phyloP scores from a whole-genome alignment of 768 basidiomycete genomes.

The Pisolithus sp. region DNA sequence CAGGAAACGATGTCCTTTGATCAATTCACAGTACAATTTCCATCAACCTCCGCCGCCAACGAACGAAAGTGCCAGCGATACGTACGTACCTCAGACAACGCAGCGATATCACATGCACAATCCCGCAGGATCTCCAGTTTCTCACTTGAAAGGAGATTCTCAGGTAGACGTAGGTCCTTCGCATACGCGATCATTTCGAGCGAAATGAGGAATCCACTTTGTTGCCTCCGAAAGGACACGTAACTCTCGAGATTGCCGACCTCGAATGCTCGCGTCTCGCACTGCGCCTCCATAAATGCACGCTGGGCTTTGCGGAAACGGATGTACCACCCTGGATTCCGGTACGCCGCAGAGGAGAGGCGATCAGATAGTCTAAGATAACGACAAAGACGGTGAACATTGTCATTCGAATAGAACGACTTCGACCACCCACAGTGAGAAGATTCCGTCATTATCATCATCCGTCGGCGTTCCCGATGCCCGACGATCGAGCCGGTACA shows the following conservation, averaged over 20 bases:
- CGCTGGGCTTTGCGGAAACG: conserved; percentile 35
- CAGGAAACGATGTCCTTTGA: conserved; percentile 59
- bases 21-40: neutral
- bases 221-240: conserved; percentile 38
- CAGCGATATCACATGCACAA: conserved; percentile 43
- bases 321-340: conserved; percentile 35
- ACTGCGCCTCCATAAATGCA: conserved; percentile 28
- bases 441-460: conserved; percentile 23
- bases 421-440: conserved; percentile 16
- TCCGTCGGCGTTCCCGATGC: conserved; percentile 6
- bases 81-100: conserved; percentile 46
- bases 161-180: conserved; percentile 38
- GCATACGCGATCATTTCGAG: conserved; percentile 49
- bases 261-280: conserved; percentile 21
- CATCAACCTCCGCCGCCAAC: neutral
- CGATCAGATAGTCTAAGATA: conserved; percentile 33
- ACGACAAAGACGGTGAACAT: conserved; percentile 1
- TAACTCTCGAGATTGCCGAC: conserved; percentile 39
- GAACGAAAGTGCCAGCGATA: too few relatives aligned
- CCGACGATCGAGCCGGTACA: conserved; percentile 15
- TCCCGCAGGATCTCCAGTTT: conserved; percentile 30
- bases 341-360: conserved; percentile 29
- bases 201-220: conserved; percentile 43
- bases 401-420: neutral
- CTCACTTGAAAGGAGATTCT: conserved; percentile 19